phyloP scores from a whole-genome alignment of 1,139 yeast species.

The Kazachstania sp. region DNA sequence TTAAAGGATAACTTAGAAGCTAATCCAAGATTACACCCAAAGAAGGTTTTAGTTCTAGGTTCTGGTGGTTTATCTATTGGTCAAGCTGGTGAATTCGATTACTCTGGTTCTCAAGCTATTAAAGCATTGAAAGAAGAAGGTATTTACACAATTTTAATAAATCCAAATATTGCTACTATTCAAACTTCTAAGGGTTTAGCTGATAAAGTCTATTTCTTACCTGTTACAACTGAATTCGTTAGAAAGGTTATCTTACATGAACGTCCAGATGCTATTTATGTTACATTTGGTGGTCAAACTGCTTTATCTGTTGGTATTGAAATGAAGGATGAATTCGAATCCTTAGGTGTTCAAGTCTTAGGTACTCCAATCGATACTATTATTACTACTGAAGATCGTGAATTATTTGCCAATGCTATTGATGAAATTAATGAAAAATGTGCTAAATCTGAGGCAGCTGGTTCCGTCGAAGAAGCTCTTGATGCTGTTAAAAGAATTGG shows the following conservation, averaged over 20 bases:
- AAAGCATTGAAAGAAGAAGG: conserved; percentile 97
- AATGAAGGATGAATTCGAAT: conserved; percentile 89
- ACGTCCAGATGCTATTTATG: conserved; percentile 93
- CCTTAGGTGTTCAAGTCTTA: conserved; percentile 84
- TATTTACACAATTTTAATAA: conserved; percentile 86
- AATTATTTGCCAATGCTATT: conserved; percentile 88
- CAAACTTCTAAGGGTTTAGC: conserved; percentile 98
- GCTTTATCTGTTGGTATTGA: conserved; percentile 93
- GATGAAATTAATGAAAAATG: conserved; percentile 90
- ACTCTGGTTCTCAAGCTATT: conserved; percentile 92
- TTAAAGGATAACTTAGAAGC: conserved; percentile 64
- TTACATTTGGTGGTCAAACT: conserved; percentile 98
- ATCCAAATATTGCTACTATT: conserved; percentile 97
- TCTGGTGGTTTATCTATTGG: conserved; percentile 99
- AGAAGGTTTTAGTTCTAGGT: conserved; percentile 92
- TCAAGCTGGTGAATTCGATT: conserved; percentile 99
- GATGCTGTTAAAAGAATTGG: conserved; percentile 81
- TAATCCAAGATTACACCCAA: conserved; percentile 71
- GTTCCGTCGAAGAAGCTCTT: conserved; percentile 69
- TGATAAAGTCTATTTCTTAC: conserved; percentile 93
- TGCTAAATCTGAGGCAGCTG: conserved; percentile 86
- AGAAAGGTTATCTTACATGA: conserved; percentile 91
- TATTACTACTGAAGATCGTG: conserved; percentile 96
- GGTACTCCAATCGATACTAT: conserved; percentile 96
- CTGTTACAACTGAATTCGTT: conserved; percentile 93